A percentile compares a stretch with the other conserved stretches of the same genome.
These are phyloP conservation scores for Debaryomyces sp. DNA, from an alignment of 1,139 yeast species.

Conservation along the genomic window DNA sequence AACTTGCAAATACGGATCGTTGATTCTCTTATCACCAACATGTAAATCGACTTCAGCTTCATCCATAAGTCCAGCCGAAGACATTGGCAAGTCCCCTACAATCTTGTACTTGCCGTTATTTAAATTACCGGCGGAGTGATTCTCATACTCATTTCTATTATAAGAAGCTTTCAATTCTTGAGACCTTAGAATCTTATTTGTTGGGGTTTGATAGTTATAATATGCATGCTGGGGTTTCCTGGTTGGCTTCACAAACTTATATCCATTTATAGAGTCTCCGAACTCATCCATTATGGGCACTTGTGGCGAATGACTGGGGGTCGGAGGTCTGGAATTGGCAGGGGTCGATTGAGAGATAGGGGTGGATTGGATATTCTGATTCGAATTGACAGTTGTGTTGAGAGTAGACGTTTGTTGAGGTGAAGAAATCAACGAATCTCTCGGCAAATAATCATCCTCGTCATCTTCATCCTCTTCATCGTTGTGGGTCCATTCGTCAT, in stretches of 20 bases:
- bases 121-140: background rate
- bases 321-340: constrained; percentile 32
- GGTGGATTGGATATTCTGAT: constrained; percentile 19
- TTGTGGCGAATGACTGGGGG: constrained; percentile 18
- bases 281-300: constrained; percentile 20
- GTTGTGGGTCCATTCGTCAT: constrained; percentile 10
- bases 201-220: constrained; percentile 28
- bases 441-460: constrained; percentile 8
- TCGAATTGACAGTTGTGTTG: constrained; percentile 12
- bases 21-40: constrained; percentile 44
- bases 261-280: constrained; percentile 36
- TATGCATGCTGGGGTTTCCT: constrained; percentile 7
- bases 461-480: constrained; percentile 14
- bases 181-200: constrained; percentile 13
- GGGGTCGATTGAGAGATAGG: constrained; percentile 43
- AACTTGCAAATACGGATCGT: constrained; percentile 37
- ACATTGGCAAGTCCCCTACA: constrained; percentile 38
- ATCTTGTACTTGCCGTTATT: constrained; percentile 27
- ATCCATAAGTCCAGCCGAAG: constrained; percentile 43
- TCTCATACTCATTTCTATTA: constrained; percentile 16
- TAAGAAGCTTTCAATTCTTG: constrained; percentile 19
- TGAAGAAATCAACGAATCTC: constrained; percentile 7
- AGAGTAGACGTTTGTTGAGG: constrained; percentile 9
- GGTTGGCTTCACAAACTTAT: constrained; percentile 34
- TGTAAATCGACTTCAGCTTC: constrained; percentile 35